Evolutionary conservation across 2,329 filamentous ascomycete species (phyloP), one percentile per base, ranked within the genome.

Genomic region (Colletotrichum eremochloae): DNA sequence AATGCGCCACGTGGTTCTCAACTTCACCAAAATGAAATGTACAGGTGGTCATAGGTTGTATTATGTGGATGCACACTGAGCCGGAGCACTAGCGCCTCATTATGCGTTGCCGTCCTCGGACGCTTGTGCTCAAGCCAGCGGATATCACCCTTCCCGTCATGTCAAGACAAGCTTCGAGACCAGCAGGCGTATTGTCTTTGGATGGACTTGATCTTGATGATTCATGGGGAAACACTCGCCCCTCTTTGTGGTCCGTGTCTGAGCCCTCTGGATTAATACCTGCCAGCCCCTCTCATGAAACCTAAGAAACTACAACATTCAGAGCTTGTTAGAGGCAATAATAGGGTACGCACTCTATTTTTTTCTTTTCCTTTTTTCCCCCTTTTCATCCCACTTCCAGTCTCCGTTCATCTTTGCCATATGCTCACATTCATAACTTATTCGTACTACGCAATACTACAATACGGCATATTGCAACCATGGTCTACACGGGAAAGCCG

Each of bases 401-500:
- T 46, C 31, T 38, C 38, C 40, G 5, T 29, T 55, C 14, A 33
- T 9, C 29, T 40, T 12, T 14, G 24, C 14, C n/a, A 9, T 38
- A 9, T 44, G 4, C 11, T 68, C 12, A 8, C 20, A 40, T 42
- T 29, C 36, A 12, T 12, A n/a, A 12, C 2, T 5, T 33, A 7
- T 9, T 14, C 38, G 48, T 31, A 48, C 40, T 2, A 24, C 31
- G 29, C 31, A 57, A 24, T n/a, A 5, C 9, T 20, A 40, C n/a
- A 44, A 20, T 14, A 48, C 31, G 31, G n/a, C 8, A 56, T 18
- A 31, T 48, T 6, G 50, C 20, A 1, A 71, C 1, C 50, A 77
- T 77, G 76, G 76, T 77, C 14, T 77, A 76, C 57, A 77, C 74
- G 5, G 75, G 75, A n/a, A 76, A 76, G 53, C 72, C 75, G 9